These are phyloP conservation scores for Chlorophyllum brunneum DNA, from an alignment of 768 basidiomycete species.

Conservation along the genomic window DNA sequence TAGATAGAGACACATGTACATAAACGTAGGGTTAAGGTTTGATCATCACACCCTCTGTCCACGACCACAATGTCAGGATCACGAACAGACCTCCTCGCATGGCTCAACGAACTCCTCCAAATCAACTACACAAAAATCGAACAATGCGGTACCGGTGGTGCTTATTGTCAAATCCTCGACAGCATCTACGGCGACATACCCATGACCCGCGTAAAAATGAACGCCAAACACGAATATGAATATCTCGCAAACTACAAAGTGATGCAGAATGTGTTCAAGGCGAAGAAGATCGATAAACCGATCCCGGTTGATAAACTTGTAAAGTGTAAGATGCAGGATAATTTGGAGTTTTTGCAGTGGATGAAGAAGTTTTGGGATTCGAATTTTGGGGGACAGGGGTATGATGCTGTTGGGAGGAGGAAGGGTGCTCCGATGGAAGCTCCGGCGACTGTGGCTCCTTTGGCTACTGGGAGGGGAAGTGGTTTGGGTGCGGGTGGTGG, in stretches of 20 bases:
- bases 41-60: not conserved
- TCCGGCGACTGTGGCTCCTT: conserved; percentile 75
- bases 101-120: conserved; percentile 93
- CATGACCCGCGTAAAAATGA: conserved; percentile 92
- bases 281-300: conserved; percentile 95
- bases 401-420: conserved; percentile 81
- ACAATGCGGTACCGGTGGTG: conserved; percentile 87
- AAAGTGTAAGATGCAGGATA: conserved; percentile 99
- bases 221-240: conserved; percentile 95
- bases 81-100: conserved; percentile 82
- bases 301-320: conserved; percentile 92
- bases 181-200: conserved; percentile 92
- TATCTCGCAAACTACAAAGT: conserved; percentile 94
- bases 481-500: conserved; percentile 24
- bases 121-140: conserved; percentile 90
- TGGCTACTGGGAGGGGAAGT: conserved; percentile 28
- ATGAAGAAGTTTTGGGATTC: conserved; percentile 93
- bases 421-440: conserved; percentile 74
- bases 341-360: conserved; percentile 99
- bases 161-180: conserved; percentile 94
- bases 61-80: conserved; percentile 52
- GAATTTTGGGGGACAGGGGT: conserved; percentile 83
- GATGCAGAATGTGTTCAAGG: conserved; percentile 88
- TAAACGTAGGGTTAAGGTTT: conserved; percentile 31
- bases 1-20: conserved; percentile 4